These are phyloP conservation scores for Clarireedia paspali DNA, from an alignment of 2,329 filamentous ascomycete species.

Conservation along the genomic window DNA sequence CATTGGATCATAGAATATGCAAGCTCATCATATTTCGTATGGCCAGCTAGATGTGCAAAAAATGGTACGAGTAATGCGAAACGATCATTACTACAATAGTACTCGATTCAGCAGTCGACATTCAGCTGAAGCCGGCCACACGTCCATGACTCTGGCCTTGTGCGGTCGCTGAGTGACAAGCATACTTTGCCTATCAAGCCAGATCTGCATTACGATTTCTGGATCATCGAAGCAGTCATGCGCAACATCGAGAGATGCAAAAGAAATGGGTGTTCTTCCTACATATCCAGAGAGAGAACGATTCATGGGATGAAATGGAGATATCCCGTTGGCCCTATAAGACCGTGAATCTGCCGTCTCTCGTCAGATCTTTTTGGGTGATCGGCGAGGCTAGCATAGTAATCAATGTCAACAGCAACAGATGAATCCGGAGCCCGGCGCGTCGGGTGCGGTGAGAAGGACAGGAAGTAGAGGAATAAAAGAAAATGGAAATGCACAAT, in stretches of 20 bases:
- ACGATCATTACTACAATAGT: neutral
- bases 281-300: neutral
- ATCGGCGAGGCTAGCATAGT: too few species aligned
- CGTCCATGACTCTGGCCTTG: neutral
- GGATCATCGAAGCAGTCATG: conserved; percentile 8
- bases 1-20: neutral
- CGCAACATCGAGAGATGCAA: neutral
- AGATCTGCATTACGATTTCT: conserved; percentile 4
- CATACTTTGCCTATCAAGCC: neutral
- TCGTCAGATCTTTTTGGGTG: neutral
- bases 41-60: too few species aligned
- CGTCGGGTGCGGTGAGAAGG: neutral
- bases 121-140: conserved; percentile 4
- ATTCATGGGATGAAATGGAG: neutral
- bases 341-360: neutral
- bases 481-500: neutral
- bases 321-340: conserved; percentile 2
- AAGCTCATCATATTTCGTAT: neutral
- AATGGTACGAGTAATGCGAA: conserved; percentile 2
- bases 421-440: neutral
- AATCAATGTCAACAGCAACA: neutral
- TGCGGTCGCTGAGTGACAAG: neutral
- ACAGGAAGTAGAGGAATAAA: neutral
- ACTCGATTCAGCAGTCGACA: neutral
- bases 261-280: neutral